Evolutionary conservation across 192 early-diverging fungal genomes (phyloP).

Genomic region (Martensiomyces pterosporus): DNA sequence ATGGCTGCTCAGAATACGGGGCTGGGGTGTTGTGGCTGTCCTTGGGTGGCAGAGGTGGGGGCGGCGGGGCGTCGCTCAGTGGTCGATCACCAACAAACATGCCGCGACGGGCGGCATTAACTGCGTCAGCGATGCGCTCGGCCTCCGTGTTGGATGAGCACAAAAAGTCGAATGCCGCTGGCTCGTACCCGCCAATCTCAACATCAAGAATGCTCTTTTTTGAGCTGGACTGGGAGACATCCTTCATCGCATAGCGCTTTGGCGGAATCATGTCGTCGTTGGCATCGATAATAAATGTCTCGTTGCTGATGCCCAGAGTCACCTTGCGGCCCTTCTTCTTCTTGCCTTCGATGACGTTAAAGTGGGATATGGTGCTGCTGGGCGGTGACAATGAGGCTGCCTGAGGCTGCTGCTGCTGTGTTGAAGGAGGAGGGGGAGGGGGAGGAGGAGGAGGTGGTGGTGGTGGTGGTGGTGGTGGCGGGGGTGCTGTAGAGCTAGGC

Average conservation of each 20-base stretch:
- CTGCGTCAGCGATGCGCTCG: constrained; percentile 60
- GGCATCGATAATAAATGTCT: constrained; percentile 58
- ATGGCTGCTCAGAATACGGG: too few relatives aligned
- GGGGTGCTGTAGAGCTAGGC: too few relatives aligned
- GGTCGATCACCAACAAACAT: constrained; percentile 43
- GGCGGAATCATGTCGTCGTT: constrained; percentile 50
- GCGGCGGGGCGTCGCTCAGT: constrained; percentile 9
- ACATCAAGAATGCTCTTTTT: constrained; percentile 64
- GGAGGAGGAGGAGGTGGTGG: constrained; percentile 6
- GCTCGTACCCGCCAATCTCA: constrained; percentile 55
- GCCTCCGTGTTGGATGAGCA: constrained; percentile 61
- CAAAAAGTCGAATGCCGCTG: constrained; percentile 60
- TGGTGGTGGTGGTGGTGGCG: constrained; percentile 4
- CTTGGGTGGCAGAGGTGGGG: constrained; percentile 21
- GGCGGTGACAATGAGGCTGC: constrained; percentile 1
- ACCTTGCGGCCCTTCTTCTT: constrained; percentile 75
- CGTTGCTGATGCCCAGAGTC: constrained; percentile 61
- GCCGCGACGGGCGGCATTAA: constrained; percentile 56
- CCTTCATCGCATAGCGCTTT: constrained; percentile 46
- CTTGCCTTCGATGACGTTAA: constrained; percentile 54
- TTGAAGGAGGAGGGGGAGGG: not conserved
- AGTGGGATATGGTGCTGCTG: constrained; percentile 35
- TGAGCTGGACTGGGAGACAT: constrained; percentile 57
- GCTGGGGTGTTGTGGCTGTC: constrained; percentile 6
- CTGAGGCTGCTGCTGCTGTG: not conserved